Conservation (phyloP, 306 rosid species). For the Fragaria ananassa region DNA sequence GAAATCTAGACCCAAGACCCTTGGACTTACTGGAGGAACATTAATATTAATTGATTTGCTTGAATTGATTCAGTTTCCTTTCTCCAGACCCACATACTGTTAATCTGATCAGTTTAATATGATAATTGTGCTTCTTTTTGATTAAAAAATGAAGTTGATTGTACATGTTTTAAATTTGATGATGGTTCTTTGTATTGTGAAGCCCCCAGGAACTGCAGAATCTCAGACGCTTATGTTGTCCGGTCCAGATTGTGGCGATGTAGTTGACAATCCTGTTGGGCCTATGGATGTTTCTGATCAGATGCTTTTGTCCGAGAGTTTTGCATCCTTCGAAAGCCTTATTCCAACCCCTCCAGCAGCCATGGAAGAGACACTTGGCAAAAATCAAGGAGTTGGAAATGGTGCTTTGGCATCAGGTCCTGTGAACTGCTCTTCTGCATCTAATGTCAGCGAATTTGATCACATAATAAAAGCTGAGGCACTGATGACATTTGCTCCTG, state of each 20-base stretch:
- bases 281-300: slow-evolving; percentile 73
- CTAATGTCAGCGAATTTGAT: slow-evolving; percentile 69
- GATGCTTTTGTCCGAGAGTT: slow-evolving; percentile 62
- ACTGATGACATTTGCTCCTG: slow-evolving; percentile 90
- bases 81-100: neutral
- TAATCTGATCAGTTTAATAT: neutral
- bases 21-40: neutral
- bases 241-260: slow-evolving; percentile 74
- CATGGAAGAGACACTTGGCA: slow-evolving; percentile 58
- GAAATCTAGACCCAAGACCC: neutral
- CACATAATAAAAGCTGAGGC: slow-evolving; percentile 93
- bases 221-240: slow-evolving; percentile 76
- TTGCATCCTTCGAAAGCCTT: slow-evolving; percentile 75
- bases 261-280: slow-evolving; percentile 75
- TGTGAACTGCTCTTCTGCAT: slow-evolving; percentile 46
- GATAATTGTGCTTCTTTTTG: slow-evolving; percentile 1
- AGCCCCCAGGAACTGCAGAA: slow-evolving; percentile 99
- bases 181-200: slow-evolving; percentile 40
- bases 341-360: slow-evolving; percentile 58
- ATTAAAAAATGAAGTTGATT: neutral
- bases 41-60: neutral
- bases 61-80: neutral
- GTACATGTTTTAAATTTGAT: slow-evolving; percentile 22
- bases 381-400: slow-evolving; percentile 53
- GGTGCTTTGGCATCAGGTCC: slow-evolving; percentile 45